Conservation (phyloP, 306 rosid species). For the Cicer chorassanicum region DNA sequence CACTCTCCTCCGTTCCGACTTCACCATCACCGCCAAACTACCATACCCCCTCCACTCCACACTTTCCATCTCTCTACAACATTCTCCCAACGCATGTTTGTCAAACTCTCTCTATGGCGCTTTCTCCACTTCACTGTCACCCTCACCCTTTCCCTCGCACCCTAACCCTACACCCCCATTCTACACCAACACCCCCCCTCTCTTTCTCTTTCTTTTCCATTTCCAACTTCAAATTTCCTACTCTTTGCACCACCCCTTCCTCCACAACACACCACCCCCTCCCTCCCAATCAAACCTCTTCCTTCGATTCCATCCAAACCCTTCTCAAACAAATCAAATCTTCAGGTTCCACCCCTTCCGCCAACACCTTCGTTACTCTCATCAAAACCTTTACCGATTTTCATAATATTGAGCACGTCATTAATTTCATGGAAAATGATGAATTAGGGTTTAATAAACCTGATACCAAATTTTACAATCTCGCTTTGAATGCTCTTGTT, state of each 20-base stretch:
- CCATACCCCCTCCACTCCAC: too few species aligned
- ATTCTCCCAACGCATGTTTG: constrained; percentile 44
- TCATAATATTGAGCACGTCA: constrained; percentile 51
- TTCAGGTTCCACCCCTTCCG: constrained; percentile 42
- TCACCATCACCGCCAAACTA: neutral
- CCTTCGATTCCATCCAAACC: constrained; percentile 59
- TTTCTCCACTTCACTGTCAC: constrained; percentile 49
- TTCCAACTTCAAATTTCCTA: constrained; percentile 40
- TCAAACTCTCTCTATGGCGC: constrained; percentile 59
- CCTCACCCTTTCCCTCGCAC: constrained; percentile 47
- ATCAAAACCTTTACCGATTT: constrained; percentile 56
- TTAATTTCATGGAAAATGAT: constrained; percentile 60
- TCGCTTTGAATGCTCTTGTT: constrained; percentile 66
- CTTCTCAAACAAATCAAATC: constrained; percentile 57
- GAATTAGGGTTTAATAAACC: constrained; percentile 62
- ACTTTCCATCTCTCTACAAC: neutral
- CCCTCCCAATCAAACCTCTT: constrained; percentile 57
- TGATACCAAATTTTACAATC: constrained; percentile 68
- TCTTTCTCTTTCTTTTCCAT: constrained; percentile 41
- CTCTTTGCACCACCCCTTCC: constrained; percentile 42
- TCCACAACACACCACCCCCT: constrained; percentile 61
- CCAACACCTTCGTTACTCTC: constrained; percentile 58
- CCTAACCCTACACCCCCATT: constrained; percentile 30
- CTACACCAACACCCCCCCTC: constrained; percentile 35
- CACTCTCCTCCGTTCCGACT: neutral